phyloP scores from a whole-genome alignment of 768 basidiomycete genomes.

The Austroboletus festivus region DNA sequence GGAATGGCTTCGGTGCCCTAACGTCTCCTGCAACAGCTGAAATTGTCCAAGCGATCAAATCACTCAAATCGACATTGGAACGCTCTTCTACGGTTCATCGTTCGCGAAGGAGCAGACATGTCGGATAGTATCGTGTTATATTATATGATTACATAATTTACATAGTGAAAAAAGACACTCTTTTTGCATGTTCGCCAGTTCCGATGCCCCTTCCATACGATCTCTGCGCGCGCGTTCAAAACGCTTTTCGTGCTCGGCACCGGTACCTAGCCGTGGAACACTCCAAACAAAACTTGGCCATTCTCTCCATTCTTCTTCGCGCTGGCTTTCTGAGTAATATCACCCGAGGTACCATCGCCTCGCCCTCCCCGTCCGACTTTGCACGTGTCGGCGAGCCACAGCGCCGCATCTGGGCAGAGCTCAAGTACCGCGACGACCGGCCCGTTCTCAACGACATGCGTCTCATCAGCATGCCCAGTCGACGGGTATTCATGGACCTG shows the following conservation, averaged over 20 bases:
- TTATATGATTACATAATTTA: slow-evolving; percentile 25
- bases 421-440: slow-evolving; percentile 90
- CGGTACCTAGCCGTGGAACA: slow-evolving; percentile 74
- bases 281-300: slow-evolving; percentile 85
- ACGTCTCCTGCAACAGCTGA: slow-evolving; percentile 45
- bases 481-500: slow-evolving; percentile 70
- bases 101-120: slow-evolving; percentile 60
- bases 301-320: slow-evolving; percentile 88
- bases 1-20: background rate
- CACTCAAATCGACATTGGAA: slow-evolving; percentile 62
- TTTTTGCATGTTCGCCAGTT: background rate
- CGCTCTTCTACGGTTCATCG: slow-evolving; percentile 61
- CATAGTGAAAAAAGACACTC: too few species aligned
- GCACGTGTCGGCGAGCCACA: slow-evolving; percentile 55
- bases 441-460: slow-evolving; percentile 80
- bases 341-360: slow-evolving; percentile 69
- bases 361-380: slow-evolving; percentile 66
- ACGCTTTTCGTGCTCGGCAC: slow-evolving; percentile 88
- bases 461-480: slow-evolving; percentile 81
- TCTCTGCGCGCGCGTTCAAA: slow-evolving; percentile 88
- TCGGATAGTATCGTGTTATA: slow-evolving; percentile 41
- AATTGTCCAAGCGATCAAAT: slow-evolving; percentile 71
- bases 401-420: slow-evolving; percentile 85
- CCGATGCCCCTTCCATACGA: slow-evolving; percentile 67
- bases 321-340: slow-evolving; percentile 83